Evolutionary conservation across 2,329 filamentous ascomycete genomes (phyloP).

Genomic region (Colletotrichum australisinense): DNA sequence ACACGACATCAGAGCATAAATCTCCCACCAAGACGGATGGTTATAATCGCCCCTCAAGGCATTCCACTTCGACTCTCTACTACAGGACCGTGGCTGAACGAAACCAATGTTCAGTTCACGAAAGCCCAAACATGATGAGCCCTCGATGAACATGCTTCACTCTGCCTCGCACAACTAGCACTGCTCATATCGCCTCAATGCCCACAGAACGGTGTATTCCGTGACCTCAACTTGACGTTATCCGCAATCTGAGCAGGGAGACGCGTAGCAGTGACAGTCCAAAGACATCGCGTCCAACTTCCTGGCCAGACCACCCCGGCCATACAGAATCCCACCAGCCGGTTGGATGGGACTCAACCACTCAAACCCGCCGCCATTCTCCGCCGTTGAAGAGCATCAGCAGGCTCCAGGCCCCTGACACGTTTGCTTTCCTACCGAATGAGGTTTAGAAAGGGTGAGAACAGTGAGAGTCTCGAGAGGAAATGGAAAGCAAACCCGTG

Average conservation of each 20-base stretch:
- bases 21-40: too few relatives aligned
- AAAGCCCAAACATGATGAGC: too few relatives aligned
- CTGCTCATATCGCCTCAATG: too few relatives aligned
- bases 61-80: too few relatives aligned
- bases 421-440: constrained; percentile 14
- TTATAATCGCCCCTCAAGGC: too few relatives aligned
- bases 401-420: not conserved
- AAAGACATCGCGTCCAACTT: not conserved
- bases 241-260: not conserved
- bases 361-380: constrained; percentile 6
- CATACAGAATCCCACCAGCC: not conserved
- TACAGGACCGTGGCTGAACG: too few relatives aligned
- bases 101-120: too few relatives aligned
- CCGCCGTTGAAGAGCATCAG: constrained; percentile 1
- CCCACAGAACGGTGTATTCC: too few relatives aligned
- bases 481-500: not conserved
- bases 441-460: constrained; percentile 3
- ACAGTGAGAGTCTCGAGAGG: too few relatives aligned
- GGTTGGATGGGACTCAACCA: constrained; percentile 2
- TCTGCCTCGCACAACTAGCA: too few relatives aligned
- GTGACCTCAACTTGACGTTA: not conserved
- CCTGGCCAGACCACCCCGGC: constrained; percentile 7
- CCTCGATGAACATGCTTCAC: too few relatives aligned
- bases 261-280: not conserved
- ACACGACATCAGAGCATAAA: too few relatives aligned